Percentiles rank a stretch among this genome's conserved stretches.
These are phyloP conservation scores for Hirschioporus abietinus DNA, from an alignment of 768 basidiomycete species.

Conservation along the genomic window DNA sequence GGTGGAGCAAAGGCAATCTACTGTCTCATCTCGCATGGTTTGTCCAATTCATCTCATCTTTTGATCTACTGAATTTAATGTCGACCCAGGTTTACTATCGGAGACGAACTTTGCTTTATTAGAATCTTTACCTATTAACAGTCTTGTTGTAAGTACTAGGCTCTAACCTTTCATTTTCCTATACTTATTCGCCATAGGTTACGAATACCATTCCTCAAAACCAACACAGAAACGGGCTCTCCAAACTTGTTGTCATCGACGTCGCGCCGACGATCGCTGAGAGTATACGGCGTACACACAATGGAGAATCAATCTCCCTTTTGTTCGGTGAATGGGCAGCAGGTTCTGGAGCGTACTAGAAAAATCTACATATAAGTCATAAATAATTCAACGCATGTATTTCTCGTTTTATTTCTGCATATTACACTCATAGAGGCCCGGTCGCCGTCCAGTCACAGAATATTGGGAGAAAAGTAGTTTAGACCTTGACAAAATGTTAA, in stretches of 20 bases:
- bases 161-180: not conserved
- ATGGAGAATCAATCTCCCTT: conserved; percentile 87
- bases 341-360: conserved; percentile 23
- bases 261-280: conserved; percentile 91
- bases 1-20: conserved; percentile 85
- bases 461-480: not conserved
- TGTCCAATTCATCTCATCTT: conserved; percentile 15
- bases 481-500: not conserved
- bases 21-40: conserved; percentile 91
- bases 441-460: not conserved
- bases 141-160: conserved; percentile 71
- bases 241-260: conserved; percentile 86
- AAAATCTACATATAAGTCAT: not conserved
- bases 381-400: not conserved
- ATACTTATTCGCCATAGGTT: conserved; percentile 44
- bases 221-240: conserved; percentile 52
- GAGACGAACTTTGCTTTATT: conserved; percentile 67
- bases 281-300: conserved; percentile 91
- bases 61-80: conserved; percentile 16
- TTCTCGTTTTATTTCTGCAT: not conserved
- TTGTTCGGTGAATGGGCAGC: conserved; percentile 83
- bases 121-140: conserved; percentile 68
- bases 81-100: conserved; percentile 63
- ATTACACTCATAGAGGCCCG: not conserved
- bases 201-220: conserved; percentile 93